Percentiles rank a stretch among this genome's conserved stretches.
Conservation (phyloP, 441 rosid species). For the Raphanus hybrid region DNA sequence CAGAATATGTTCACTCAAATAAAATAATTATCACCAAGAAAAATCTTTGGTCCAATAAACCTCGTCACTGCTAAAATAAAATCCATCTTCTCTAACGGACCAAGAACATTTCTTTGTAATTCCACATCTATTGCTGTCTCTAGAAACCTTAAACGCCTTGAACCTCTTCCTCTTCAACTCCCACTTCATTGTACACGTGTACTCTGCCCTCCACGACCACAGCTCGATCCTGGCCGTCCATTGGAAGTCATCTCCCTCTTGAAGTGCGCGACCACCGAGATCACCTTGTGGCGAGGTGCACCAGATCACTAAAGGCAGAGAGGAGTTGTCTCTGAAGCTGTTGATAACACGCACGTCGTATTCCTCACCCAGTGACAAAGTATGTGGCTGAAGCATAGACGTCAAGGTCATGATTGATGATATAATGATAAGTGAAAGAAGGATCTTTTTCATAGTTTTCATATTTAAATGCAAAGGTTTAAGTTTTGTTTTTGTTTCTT, state of each 20-base stretch:
- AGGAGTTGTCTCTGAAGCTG: constrained; percentile 82
- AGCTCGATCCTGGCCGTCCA: constrained; percentile 65
- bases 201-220: constrained; percentile 51
- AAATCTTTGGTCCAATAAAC: constrained; percentile 83
- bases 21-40: constrained; percentile 51
- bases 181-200: constrained; percentile 80
- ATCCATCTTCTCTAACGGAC: constrained; percentile 85
- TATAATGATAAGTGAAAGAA: constrained; percentile 42
- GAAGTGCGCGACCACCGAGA: constrained; percentile 89
- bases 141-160: constrained; percentile 63
- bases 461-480: constrained; percentile 26
- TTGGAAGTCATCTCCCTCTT: constrained; percentile 82
- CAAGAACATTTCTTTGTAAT: constrained; percentile 71
- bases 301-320: constrained; percentile 84
- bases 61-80: constrained; percentile 83
- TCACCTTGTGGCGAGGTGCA: constrained; percentile 65
- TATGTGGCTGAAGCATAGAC: constrained; percentile 44
- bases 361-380: constrained; percentile 43
- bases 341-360: constrained; percentile 82
- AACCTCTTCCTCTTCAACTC: constrained; percentile 56
- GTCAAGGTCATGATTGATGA: constrained; percentile 45
- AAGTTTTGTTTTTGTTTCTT: not conserved
- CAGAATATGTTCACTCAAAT: too few species aligned
- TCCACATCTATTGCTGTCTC: constrained; percentile 64
- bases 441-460: constrained; percentile 41